Percentiles rank a stretch among this genome's conserved stretches.
Conservation (phyloP, 768 basidiomycete species). For the Trametes cinnabarina region DNA sequence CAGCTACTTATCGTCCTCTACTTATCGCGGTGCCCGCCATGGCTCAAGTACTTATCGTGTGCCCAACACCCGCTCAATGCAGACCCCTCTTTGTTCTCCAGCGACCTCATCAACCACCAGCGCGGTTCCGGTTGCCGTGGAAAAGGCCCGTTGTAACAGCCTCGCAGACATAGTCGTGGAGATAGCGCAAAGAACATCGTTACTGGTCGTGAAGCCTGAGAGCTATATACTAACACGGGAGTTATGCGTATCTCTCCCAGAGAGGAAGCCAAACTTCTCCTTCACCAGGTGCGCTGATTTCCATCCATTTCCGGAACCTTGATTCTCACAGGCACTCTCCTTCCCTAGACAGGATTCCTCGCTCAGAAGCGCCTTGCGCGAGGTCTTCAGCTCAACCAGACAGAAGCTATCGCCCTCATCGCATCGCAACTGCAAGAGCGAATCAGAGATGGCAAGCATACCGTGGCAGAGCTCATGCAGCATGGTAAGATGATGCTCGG, state of each 20-base stretch:
- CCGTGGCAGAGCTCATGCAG: slow-evolving; percentile 91
- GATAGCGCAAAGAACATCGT: neutral
- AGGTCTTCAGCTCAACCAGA: slow-evolving; percentile 82
- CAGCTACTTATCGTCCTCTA: neutral
- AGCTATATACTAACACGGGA: neutral
- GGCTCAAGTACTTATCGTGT: neutral
- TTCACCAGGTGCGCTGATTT: slow-evolving; percentile 54
- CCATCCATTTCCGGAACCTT: neutral
- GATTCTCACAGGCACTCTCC: neutral
- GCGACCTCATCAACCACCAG: neutral
- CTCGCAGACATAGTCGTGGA: neutral
- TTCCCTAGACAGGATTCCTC: slow-evolving; percentile 69
- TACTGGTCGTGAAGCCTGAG: neutral
- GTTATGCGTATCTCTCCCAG: slow-evolving; percentile 71
- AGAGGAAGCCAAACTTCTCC: slow-evolving; percentile 71
- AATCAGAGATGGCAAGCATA: slow-evolving; percentile 86
- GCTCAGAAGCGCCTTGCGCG: slow-evolving; percentile 94
- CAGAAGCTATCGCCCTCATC: slow-evolving; percentile 88
- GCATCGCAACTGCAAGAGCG: slow-evolving; percentile 90
- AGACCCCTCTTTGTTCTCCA: neutral
- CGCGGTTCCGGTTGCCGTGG: slow-evolving; percentile 1
- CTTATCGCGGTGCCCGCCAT: neutral
- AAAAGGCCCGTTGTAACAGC: neutral
- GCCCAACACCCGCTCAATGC: neutral
- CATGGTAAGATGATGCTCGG: slow-evolving; percentile 88